These are phyloP conservation scores for Coprinopsis cinerea DNA, from an alignment of 768 basidiomycete species.

Conservation along the genomic window DNA sequence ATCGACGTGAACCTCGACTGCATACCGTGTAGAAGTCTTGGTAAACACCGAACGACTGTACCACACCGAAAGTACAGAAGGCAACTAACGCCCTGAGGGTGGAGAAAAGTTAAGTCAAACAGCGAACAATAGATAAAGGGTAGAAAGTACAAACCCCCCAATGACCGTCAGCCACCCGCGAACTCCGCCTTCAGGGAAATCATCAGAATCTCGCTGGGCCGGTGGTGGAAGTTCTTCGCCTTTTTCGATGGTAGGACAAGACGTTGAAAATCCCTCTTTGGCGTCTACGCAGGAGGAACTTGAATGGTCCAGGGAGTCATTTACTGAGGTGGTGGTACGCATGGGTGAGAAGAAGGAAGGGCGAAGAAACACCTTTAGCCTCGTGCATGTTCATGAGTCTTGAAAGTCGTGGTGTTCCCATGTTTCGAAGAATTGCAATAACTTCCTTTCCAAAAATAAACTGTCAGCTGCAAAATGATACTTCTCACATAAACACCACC, in stretches of 20 bases:
- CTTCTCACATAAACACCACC: background rate
- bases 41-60: constrained; percentile 47
- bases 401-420: constrained; percentile 6
- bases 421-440: constrained; percentile 4
- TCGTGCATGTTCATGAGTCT: constrained; percentile 1
- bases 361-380: background rate
- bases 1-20: too few relatives aligned
- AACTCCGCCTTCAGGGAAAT: constrained; percentile 40
- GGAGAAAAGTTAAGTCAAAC: background rate
- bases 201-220: constrained; percentile 4
- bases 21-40: constrained; percentile 46
- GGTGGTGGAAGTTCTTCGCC: background rate
- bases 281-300: background rate
- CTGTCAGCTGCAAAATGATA: constrained; percentile 1
- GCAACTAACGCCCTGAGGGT: constrained; percentile 31
- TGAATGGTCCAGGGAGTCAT: constrained; percentile 1
- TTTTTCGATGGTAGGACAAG: background rate
- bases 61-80: constrained; percentile 45
- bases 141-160: constrained; percentile 35
- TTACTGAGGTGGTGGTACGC: background rate
- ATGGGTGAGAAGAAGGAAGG: constrained; percentile 1
- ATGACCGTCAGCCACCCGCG: constrained; percentile 41
- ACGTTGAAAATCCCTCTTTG: background rate
- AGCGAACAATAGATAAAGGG: constrained; percentile 2
- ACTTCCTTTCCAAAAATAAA: background rate